Evolutionary conservation across 352 stramenopile species (phyloP), one percentile per base, ranked within the genome.

Genomic region (Aphanomyces invadans): DNA sequence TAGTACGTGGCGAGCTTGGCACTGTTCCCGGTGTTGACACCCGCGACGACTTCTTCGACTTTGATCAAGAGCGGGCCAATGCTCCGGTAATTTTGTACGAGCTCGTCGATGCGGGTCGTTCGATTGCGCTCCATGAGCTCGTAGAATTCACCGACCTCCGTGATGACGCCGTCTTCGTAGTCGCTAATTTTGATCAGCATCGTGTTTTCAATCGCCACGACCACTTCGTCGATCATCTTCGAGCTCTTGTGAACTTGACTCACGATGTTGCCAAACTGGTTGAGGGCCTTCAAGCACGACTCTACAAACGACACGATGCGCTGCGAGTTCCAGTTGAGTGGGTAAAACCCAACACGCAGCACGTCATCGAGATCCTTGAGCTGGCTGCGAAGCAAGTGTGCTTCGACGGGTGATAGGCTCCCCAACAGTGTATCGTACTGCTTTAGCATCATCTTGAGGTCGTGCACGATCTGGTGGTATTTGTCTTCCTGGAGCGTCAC

Each of bases 251-350:
- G 92, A 25, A 98, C 93, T 70, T 98, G 92, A 25, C 76, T 88
- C 9, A 98, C 88, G 7, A 97, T 77, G 62, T 95, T 97, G 1
- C 81, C 79, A 70, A 98, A 98, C 68, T 97, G 88, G 57, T 96
- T 96, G 2, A 98, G 71, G 0, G 92, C 84, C 63, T 95, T 96
- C 65, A 93, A 92, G 70, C 87, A 95, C 52, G 89, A 85, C 48
- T 98, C 92, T 42, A 98, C 97, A 71, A 98, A 98, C 38, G 83
- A 91, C 23, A 94, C 66, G n/a, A 98, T 95, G 29, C 95, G 92
- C 73, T 98, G 93, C 2, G 92, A 98, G 64, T 97, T 98, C 95
- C 95, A 98, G 71, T 98, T 98, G 9, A 98, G 74, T 31, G 95
- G 92, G 3, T 91, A 95, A 68, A 98, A 98, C 0, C 95, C 95